Evolutionary conservation across 805 yeast species (phyloP), one percentile per base, ranked within the genome.

Genomic region (Spathaspora passalidarum): DNA sequence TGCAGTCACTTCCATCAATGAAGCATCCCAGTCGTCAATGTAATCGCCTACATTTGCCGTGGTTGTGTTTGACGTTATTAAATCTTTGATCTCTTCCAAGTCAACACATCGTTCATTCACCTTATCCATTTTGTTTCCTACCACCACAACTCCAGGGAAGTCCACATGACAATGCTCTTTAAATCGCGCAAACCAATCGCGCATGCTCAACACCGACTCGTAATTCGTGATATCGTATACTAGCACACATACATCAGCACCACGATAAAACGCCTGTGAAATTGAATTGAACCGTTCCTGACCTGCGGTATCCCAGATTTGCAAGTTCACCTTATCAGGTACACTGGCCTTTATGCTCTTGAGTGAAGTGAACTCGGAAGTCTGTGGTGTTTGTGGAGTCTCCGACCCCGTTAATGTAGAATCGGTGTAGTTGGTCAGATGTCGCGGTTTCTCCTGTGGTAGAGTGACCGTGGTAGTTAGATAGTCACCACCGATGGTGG

Each of bases 401-500:
- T 22, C 21, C 22, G 40, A 6, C n/a, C 8, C 7, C 5, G 23
- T 17, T 26, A 23, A 5, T 3, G 26, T 20, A 14, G 22, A 4
- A 8, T 5, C 18, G 26, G 7, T 29, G 14, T 29, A 29, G 7
- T 29, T 29, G 13, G 16, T 6, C 34, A 29, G 34, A 29, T 29
- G 34, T 14, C 14, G 22, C 13, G 32, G 29, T 19, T 16, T 13
- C 18, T 40, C 38, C 6, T 36, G 38, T 4, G 57, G 52, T 34
- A 55, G 39, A 19, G 35, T 35, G 4, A 70, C 59, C 21, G 63
- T 63, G 18, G 77, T 67, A 2, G 83, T 77, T 41, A 80, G 59
- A 56, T 75, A 80, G 52, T 80, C 84, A 1, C 81, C 82, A 9
- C 84, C 84, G 4, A 79, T 76, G 6, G 84, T 78, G 36, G 83